Evolutionary conservation across 352 stramenopile genomes (phyloP).

Genomic region (Plasmopara muralis): DNA sequence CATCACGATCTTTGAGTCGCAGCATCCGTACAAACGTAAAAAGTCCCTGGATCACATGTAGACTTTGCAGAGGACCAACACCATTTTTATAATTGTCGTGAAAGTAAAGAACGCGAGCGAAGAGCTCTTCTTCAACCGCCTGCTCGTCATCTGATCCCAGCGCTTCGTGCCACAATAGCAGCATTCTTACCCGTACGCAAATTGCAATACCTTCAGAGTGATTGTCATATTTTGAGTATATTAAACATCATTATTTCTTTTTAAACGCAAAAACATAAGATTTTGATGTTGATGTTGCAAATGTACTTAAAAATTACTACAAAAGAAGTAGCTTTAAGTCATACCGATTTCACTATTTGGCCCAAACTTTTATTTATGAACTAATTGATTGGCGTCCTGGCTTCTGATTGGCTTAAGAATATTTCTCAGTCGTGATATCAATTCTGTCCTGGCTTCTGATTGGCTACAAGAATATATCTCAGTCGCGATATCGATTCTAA

Average conservation of each 20-base stretch:
- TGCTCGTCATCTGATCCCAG: constrained; percentile 65
- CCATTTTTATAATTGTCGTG: neutral
- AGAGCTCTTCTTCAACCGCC: constrained; percentile 44
- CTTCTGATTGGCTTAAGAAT: no score
- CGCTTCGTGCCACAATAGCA: constrained; percentile 57
- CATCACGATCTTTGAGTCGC: constrained; percentile 2
- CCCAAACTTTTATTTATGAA: no score
- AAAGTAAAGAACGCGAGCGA: constrained; percentile 40
- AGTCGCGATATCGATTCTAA: no score
- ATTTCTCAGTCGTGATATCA: no score
- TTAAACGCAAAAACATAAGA: neutral
- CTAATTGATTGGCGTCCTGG: no score
- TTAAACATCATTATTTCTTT: neutral
- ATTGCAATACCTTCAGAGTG: no score
- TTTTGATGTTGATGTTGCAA: neutral
- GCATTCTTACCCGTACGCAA: constrained; percentile 6
- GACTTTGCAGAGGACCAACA: constrained; percentile 24
- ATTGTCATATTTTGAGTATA: no score
- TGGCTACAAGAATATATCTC: no score
- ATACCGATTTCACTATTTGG: no score
- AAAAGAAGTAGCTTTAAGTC: no score
- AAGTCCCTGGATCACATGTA: constrained; percentile 50
- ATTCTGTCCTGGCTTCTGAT: no score
- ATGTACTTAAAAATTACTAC: no score
- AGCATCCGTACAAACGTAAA: constrained; percentile 44